Conservation (phyloP, 306 rosid genomes). For the Macrotyloma uniflorum region DNA sequence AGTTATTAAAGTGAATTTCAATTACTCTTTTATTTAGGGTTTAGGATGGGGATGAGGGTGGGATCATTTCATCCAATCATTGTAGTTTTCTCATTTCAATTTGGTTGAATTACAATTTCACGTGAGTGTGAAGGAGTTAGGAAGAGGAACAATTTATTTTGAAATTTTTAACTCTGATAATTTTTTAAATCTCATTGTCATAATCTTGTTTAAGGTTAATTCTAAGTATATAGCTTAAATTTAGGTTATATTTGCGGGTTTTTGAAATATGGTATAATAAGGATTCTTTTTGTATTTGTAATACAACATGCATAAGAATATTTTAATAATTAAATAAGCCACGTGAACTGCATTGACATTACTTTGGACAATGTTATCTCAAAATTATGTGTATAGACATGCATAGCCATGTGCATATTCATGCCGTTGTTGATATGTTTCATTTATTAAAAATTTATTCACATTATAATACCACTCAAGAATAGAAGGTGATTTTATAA, state of each 20-base stretch:
- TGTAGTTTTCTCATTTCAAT: neutral
- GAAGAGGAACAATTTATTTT: too few relatives aligned
- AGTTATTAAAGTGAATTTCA: neutral
- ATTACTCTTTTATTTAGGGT: neutral
- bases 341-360: constrained; percentile 27
- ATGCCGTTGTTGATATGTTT: neutral
- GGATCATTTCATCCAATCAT: neutral
- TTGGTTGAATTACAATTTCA: too few relatives aligned
- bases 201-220: neutral
- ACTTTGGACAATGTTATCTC: neutral
- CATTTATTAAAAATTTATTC: neutral
- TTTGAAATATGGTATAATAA: neutral
- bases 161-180: too few relatives aligned
- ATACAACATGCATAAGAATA: neutral
- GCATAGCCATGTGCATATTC: neutral
- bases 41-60: too few relatives aligned
- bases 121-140: too few relatives aligned
- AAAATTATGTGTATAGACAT: neutral
- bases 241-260: neutral
- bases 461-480: too few relatives aligned
- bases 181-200: too few relatives aligned
- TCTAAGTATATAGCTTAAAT: neutral
- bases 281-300: neutral
- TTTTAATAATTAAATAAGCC: neutral
- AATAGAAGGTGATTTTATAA: too few relatives aligned